These are phyloP conservation scores for Actinomucor elegans DNA, from an alignment of 371 early-diverging fungal genomes.

Conservation along the genomic window DNA sequence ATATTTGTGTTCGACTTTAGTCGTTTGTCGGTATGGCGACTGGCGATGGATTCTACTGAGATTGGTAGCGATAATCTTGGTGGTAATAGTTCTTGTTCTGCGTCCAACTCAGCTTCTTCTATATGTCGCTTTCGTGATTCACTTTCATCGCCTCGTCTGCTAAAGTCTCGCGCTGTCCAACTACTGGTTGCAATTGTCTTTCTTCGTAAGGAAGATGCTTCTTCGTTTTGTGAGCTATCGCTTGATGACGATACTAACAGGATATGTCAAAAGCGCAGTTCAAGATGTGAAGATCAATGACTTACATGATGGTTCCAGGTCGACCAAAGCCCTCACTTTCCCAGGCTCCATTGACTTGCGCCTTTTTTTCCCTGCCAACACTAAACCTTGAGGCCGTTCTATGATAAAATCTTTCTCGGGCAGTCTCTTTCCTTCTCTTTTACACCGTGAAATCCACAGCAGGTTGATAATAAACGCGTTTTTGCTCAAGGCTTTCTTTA, in stretches of 20 bases:
- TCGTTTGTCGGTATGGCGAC: background rate
- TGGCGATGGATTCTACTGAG: slow-evolving; percentile 6
- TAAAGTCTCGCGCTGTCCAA: slow-evolving; percentile 8
- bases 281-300: no score
- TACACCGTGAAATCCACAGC: slow-evolving; percentile 44
- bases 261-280: no score
- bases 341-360: slow-evolving; percentile 52
- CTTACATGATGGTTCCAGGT: slow-evolving; percentile 14
- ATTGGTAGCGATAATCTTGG: slow-evolving; percentile 18
- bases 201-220: slow-evolving; percentile 6
- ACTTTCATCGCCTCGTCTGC: background rate
- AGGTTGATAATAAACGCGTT: slow-evolving; percentile 37
- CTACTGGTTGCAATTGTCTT: slow-evolving; percentile 10
- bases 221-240: background rate
- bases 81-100: background rate
- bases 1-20: background rate
- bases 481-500: slow-evolving; percentile 37
- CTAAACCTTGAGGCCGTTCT: slow-evolving; percentile 31
- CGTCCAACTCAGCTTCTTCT: slow-evolving; percentile 1
- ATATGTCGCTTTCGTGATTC: slow-evolving; percentile 1
- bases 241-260: slow-evolving; percentile 8
- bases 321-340: slow-evolving; percentile 32
- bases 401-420: slow-evolving; percentile 37
- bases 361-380: slow-evolving; percentile 27
- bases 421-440: slow-evolving; percentile 33